A percentile compares a stretch with the other conserved stretches of the same genome.
These are phyloP conservation scores for Anastatica hierochuntica DNA, from an alignment of 345 rosid genomes.

Conservation along the genomic window DNA sequence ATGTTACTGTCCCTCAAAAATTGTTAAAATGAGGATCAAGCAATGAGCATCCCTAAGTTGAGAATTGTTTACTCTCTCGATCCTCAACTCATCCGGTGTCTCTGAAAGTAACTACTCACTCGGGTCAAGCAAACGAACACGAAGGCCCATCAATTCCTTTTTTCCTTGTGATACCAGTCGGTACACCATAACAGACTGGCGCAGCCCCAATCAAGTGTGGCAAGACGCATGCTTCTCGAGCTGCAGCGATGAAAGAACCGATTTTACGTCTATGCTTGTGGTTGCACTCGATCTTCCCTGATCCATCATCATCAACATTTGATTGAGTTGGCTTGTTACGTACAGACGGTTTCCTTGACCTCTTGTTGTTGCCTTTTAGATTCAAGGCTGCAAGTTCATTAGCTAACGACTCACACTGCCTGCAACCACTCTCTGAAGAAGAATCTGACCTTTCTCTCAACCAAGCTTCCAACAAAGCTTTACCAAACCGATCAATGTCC, in stretches of 20 bases:
- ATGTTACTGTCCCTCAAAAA: too few species aligned
- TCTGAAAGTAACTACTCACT: background rate
- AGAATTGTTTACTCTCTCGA: too few species aligned
- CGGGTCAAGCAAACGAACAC: background rate
- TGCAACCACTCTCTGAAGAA: slow-evolving; percentile 22
- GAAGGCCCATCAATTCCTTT: slow-evolving; percentile 22
- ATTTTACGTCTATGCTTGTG: slow-evolving; percentile 45
- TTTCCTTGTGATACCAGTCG: slow-evolving; percentile 63
- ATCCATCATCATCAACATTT: slow-evolving; percentile 1
- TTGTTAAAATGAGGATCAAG: too few species aligned
- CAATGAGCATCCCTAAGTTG: too few species aligned
- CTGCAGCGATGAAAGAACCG: slow-evolving; percentile 65
- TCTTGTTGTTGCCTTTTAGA: slow-evolving; percentile 32
- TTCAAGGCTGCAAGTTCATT: slow-evolving; percentile 47
- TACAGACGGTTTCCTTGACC: slow-evolving; percentile 31
- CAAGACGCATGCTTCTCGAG: slow-evolving; percentile 66
- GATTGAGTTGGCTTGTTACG: slow-evolving; percentile 31
- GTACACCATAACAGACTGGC: slow-evolving; percentile 90
- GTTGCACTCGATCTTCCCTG: slow-evolving; percentile 24
- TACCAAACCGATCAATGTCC: slow-evolving; percentile 84
- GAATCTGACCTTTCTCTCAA: slow-evolving; percentile 50
- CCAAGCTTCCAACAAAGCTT: slow-evolving; percentile 74
- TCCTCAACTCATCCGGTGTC: too few species aligned
- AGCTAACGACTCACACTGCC: slow-evolving; percentile 34
- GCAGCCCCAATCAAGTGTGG: slow-evolving; percentile 82